Conservation (phyloP, 2,329 filamentous ascomycete genomes). For the Xylariaceae sp. region DNA sequence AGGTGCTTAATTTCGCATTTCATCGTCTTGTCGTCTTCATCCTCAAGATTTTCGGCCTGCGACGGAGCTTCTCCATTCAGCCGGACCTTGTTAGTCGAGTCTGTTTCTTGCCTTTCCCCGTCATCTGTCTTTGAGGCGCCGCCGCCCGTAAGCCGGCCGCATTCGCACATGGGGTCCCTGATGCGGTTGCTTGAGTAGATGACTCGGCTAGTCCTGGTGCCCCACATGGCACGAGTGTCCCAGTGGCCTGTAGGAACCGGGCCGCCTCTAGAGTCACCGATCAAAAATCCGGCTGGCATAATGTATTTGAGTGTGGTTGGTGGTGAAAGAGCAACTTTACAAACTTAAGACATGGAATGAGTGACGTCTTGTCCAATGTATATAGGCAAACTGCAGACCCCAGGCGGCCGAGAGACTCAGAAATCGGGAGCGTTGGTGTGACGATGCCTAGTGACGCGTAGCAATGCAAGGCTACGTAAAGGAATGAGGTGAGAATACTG, state of each 20-base stretch:
- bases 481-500: background rate
- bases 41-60: background rate
- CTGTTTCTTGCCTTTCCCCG: background rate
- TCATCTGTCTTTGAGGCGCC: background rate
- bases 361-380: background rate
- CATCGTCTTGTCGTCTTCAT: constrained; percentile 22
- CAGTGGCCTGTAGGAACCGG: background rate
- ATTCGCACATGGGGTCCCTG: too few species aligned
- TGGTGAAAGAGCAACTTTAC: background rate
- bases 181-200: too few species aligned
- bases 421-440: background rate
- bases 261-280: background rate
- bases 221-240: too few species aligned
- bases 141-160: background rate
- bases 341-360: background rate
- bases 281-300: background rate
- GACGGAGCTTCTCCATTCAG: background rate
- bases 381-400: background rate
- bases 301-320: background rate
- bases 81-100: background rate
- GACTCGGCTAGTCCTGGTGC: too few species aligned
- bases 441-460: background rate
- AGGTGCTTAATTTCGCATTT: constrained; percentile 32
- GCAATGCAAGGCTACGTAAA: background rate
- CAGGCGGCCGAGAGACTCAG: background rate